Evolutionary conservation across 805 yeast species (phyloP).

Genomic region (Alloascoidea africana): DNA sequence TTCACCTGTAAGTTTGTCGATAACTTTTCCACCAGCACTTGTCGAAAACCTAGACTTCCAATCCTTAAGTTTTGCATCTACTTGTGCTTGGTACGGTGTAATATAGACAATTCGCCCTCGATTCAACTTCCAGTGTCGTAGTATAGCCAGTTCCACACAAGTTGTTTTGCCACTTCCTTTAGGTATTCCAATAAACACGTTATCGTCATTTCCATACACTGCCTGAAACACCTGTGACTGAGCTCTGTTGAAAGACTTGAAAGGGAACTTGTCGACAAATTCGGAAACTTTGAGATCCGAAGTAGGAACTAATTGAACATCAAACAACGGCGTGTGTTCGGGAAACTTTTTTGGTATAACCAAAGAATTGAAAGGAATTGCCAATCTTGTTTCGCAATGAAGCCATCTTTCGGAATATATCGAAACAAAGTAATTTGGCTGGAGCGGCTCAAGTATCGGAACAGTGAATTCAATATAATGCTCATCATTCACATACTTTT

Average conservation of each 20-base stretch:
- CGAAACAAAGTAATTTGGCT: slow-evolving; percentile 65
- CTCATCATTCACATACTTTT: slow-evolving; percentile 32
- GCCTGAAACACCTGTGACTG: slow-evolving; percentile 60
- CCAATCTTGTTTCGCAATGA: slow-evolving; percentile 48
- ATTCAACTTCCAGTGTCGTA: slow-evolving; percentile 52
- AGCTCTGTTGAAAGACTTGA: slow-evolving; percentile 44
- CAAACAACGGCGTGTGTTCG: slow-evolving; percentile 42
- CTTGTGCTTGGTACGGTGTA: slow-evolving; percentile 41
- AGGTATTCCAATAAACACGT: slow-evolving; percentile 51
- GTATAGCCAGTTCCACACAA: slow-evolving; percentile 57
- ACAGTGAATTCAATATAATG: slow-evolving; percentile 53
- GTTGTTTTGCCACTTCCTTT: slow-evolving; percentile 67
- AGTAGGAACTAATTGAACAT: slow-evolving; percentile 32
- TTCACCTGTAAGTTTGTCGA: slow-evolving; percentile 47
- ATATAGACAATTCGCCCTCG: slow-evolving; percentile 62
- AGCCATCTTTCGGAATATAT: slow-evolving; percentile 78
- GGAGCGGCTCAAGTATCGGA: slow-evolving; percentile 32
- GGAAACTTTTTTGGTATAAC: slow-evolving; percentile 50
- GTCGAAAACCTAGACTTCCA: slow-evolving; percentile 40
- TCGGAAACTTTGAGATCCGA: slow-evolving; percentile 32
- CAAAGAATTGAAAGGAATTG: slow-evolving; percentile 38
- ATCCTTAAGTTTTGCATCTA: slow-evolving; percentile 27
- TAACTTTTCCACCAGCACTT: slow-evolving; percentile 40
- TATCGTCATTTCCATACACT: slow-evolving; percentile 41
- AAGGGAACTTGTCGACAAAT: slow-evolving; percentile 25